Conservation (phyloP, 805 yeast genomes). For the Wickerhamiella domercqiae region DNA sequence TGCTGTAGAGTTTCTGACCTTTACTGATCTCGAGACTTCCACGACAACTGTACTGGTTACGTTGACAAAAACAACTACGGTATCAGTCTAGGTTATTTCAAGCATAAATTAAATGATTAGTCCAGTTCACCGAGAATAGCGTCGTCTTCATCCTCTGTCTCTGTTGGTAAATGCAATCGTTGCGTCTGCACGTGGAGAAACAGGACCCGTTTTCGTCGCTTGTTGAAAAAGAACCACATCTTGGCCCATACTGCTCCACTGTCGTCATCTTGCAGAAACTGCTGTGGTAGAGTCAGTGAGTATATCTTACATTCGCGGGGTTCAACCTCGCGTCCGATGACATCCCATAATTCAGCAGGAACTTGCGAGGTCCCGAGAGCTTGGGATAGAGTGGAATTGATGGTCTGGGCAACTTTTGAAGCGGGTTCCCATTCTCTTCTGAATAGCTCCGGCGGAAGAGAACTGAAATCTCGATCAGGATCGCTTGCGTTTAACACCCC, state of each 20-base stretch:
- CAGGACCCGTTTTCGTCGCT: constrained; percentile 80
- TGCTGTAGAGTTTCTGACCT: neutral
- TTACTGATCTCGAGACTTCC: neutral
- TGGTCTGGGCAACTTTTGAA: constrained; percentile 1
- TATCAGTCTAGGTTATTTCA: constrained; percentile 3
- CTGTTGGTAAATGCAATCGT: constrained; percentile 14
- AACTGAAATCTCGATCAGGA: constrained; percentile 90
- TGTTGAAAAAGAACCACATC: constrained; percentile 86
- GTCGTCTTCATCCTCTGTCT: neutral
- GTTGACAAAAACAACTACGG: neutral
- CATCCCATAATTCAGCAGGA: constrained; percentile 75
- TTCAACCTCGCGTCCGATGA: constrained; percentile 69
- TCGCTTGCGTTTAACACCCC: constrained; percentile 83
- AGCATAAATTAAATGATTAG: neutral
- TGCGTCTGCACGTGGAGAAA: constrained; percentile 48
- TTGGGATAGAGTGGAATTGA: constrained; percentile 14
- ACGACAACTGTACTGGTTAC: neutral
- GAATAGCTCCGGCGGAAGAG: constrained; percentile 67
- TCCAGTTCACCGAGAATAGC: constrained; percentile 1
- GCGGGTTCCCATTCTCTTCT: constrained; percentile 29
- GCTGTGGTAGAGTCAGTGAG: constrained; percentile 31
- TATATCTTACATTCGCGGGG: constrained; percentile 36
- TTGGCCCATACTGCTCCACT: constrained; percentile 54
- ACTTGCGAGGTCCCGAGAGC: constrained; percentile 18
- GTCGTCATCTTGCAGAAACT: constrained; percentile 46